Evolutionary conservation across 441 rosid species (phyloP).

Genomic region (Kokia cookei): DNA sequence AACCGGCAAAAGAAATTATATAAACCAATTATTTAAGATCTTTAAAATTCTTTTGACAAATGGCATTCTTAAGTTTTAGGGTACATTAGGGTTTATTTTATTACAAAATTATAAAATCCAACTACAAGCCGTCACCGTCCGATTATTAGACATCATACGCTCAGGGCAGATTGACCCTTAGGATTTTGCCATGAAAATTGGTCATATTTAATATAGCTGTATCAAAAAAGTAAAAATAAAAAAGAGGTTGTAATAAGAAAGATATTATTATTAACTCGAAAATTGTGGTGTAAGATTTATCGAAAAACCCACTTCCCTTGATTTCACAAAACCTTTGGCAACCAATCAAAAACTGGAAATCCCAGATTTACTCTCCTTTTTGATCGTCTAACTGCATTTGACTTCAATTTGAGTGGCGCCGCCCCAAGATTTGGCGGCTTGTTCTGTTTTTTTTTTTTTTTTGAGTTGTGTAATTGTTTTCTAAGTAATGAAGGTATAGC

Average conservation of each 20-base stretch:
- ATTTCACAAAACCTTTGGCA: constrained; percentile 26
- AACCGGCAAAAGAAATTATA: not conserved
- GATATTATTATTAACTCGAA: not conserved
- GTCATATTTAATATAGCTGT: not conserved
- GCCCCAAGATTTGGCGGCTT: constrained; percentile 19
- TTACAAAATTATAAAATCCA: not conserved
- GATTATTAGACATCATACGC: constrained; percentile 11
- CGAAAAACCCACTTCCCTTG: constrained; percentile 11
- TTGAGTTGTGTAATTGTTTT: not conserved
- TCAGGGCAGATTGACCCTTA: constrained; percentile 7
- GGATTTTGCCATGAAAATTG: not conserved
- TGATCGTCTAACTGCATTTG: constrained; percentile 13
- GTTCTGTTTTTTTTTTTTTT: not conserved
- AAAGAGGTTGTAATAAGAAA: not conserved
- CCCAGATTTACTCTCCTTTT: constrained; percentile 22
- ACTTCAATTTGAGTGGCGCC: constrained; percentile 11
- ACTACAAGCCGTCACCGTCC: constrained; percentile 5
- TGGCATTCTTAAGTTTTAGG: not conserved
- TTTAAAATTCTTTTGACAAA: constrained; percentile 1
- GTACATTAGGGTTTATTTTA: not conserved
- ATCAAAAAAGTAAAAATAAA: not conserved
- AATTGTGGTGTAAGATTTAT: constrained; percentile 19
- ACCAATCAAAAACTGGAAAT: constrained; percentile 41
- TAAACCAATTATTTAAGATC: too few species aligned
- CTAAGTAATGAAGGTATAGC: not conserved